Conservation (phyloP, 192 early-diverging fungal genomes). For the Podila horticola region DNA sequence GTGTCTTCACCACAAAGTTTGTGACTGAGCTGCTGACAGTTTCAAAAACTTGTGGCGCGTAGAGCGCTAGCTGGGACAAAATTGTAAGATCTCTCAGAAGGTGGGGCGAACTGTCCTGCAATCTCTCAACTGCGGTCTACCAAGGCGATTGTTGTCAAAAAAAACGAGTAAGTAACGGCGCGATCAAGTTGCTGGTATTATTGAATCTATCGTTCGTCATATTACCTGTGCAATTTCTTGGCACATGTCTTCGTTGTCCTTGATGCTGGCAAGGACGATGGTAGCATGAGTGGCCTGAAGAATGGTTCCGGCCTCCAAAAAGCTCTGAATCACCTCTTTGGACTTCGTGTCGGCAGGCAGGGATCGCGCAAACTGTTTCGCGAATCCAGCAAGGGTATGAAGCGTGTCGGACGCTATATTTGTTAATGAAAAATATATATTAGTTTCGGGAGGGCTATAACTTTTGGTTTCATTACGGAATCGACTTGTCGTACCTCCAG, state of each 20-base stretch:
- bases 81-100: constrained; percentile 60
- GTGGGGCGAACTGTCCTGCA: constrained; percentile 39
- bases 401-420: constrained; percentile 60
- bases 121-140: constrained; percentile 27
- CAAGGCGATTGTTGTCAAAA: not conserved
- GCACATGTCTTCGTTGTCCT: constrained; percentile 57
- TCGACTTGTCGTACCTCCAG: constrained; percentile 44
- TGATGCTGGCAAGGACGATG: constrained; percentile 73
- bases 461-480: not conserved
- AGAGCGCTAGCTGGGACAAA: constrained; percentile 70
- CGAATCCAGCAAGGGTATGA: constrained; percentile 75
- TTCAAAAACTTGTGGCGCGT: constrained; percentile 67
- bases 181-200: too few species aligned
- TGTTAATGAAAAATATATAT: not conserved
- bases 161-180: too few species aligned
- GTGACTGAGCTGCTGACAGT: constrained; percentile 56
- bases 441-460: not conserved
- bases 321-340: constrained; percentile 28
- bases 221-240: constrained; percentile 60
- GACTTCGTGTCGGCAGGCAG: constrained; percentile 50
- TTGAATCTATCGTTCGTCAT: not conserved
- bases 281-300: constrained; percentile 78
- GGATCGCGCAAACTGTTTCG: constrained; percentile 69
- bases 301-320: constrained; percentile 57
- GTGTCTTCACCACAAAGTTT: constrained; percentile 69